phyloP scores from a whole-genome alignment of 78 protist genomes.

The slime mould (Dictyostelium discoideum) region DNA sequence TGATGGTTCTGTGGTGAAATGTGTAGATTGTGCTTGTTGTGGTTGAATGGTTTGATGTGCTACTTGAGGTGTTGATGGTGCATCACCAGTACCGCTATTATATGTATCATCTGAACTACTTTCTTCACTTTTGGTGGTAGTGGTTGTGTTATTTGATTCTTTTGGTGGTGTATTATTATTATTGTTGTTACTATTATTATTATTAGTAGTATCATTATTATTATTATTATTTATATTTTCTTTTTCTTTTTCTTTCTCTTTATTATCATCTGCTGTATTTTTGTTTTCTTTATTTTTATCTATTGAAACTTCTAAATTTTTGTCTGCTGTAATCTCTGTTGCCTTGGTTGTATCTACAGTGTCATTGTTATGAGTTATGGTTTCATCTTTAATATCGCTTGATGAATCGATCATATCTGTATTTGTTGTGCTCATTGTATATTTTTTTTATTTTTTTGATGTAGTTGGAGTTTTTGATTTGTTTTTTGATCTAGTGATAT shows the following conservation, averaged over 20 bases:
- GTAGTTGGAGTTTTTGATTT: neutral
- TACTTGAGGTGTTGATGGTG: conserved; percentile 65
- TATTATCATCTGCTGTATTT: neutral
- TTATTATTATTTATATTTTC: neutral
- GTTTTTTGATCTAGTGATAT: neutral
- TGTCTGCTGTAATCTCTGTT: conserved; percentile 9
- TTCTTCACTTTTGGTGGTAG: neutral
- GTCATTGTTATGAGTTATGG: neutral
- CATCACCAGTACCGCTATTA: neutral
- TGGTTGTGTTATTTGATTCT: no score
- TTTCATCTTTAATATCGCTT: conserved; percentile 15
- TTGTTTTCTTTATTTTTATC: conserved; percentile 15
- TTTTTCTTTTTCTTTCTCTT: neutral
- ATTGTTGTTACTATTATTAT: neutral
- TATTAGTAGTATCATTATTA: neutral
- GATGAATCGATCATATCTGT: conserved; percentile 11
- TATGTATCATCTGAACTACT: neutral
- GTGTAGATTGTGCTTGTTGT: conserved; percentile 1
- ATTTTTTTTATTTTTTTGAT: neutral
- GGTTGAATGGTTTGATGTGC: neutral
- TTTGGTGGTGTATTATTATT: neutral
- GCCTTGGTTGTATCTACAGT: conserved; percentile 28
- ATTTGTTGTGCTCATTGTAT: neutral
- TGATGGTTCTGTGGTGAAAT: neutral
- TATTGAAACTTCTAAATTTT: conserved; percentile 6